Conservation (phyloP, 345 rosid genomes). For the Bruguiera parviflora region DNA sequence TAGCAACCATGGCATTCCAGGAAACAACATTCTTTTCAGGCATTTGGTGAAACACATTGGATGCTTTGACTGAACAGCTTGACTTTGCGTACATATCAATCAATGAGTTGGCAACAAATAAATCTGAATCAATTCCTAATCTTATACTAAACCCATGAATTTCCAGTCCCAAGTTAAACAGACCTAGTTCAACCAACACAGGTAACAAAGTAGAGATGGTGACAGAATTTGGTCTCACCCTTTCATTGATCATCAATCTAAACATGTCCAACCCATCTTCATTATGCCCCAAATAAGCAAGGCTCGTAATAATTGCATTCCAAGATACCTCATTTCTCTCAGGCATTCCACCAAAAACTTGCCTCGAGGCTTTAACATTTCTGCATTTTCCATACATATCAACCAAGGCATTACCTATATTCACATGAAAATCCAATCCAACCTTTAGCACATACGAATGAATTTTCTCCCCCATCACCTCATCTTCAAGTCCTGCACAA, state of each 20-base stretch:
- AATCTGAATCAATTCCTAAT: conserved; percentile 33
- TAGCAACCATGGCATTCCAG: conserved; percentile 56
- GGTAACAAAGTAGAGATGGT: conserved; percentile 43
- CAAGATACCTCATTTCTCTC: conserved; percentile 44
- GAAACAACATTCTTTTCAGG: conserved; percentile 36
- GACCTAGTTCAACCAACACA: conserved; percentile 36
- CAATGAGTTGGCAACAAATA: conserved; percentile 45
- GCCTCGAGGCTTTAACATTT: conserved; percentile 26
- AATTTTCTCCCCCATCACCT: conserved; percentile 30
- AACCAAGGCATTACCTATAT: conserved; percentile 43
- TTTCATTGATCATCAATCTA: conserved; percentile 33
- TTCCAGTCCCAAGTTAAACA: conserved; percentile 36
- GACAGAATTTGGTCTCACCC: conserved; percentile 35
- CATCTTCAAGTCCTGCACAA: conserved; percentile 20
- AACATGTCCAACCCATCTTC: conserved; percentile 35
- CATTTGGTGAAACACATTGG: conserved; percentile 27
- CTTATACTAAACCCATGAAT: conserved; percentile 45
- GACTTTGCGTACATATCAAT: conserved; percentile 54
- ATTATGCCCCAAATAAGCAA: conserved; percentile 27
- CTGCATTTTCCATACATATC: conserved; percentile 52
- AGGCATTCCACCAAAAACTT: conserved; percentile 39
- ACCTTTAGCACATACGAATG: conserved; percentile 36
- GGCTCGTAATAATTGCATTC: conserved; percentile 35
- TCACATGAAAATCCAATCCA: conserved; percentile 39
- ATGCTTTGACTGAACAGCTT: conserved; percentile 25